Conservation (phyloP, 805 yeast genomes). For the Starmerella lactis-condensi region DNA sequence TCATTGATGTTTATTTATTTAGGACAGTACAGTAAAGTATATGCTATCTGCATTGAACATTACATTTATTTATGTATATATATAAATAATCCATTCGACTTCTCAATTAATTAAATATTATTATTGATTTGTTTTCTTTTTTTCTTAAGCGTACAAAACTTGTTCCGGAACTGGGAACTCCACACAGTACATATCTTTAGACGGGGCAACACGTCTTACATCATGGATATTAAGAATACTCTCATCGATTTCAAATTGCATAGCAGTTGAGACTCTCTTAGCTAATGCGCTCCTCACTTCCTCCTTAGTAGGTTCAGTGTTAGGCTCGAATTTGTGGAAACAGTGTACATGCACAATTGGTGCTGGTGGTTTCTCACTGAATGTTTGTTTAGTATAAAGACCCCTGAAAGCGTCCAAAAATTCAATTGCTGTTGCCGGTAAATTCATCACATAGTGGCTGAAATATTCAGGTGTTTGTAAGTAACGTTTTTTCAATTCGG, state of each 20-base stretch:
- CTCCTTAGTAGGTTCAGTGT: conserved; percentile 53
- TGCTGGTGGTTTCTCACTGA: conserved; percentile 32
- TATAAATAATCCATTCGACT: background rate
- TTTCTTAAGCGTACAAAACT: conserved; percentile 23
- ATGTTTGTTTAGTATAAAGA: conserved; percentile 30
- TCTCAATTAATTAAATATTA: background rate
- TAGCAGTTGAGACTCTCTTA: conserved; percentile 29
- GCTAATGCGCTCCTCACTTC: conserved; percentile 52
- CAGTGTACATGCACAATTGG: conserved; percentile 80
- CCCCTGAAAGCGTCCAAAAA: conserved; percentile 68
- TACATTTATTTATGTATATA: background rate
- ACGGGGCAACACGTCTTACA: conserved; percentile 89
- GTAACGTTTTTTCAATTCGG: background rate
- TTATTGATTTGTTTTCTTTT: too few relatives aligned
- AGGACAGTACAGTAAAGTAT: background rate
- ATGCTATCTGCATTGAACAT: background rate
- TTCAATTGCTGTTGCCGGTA: conserved; percentile 81
- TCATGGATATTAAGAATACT: conserved; percentile 45
- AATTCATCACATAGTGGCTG: conserved; percentile 77
- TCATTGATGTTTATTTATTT: conserved; percentile 7
- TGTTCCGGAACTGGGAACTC: conserved; percentile 41
- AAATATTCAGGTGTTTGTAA: conserved; percentile 32
- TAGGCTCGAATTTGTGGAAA: conserved; percentile 71
- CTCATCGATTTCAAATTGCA: conserved; percentile 31
- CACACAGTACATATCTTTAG: conserved; percentile 89